phyloP scores from a whole-genome alignment of 805 yeast species.

The Pichia pseudocactophila region DNA sequence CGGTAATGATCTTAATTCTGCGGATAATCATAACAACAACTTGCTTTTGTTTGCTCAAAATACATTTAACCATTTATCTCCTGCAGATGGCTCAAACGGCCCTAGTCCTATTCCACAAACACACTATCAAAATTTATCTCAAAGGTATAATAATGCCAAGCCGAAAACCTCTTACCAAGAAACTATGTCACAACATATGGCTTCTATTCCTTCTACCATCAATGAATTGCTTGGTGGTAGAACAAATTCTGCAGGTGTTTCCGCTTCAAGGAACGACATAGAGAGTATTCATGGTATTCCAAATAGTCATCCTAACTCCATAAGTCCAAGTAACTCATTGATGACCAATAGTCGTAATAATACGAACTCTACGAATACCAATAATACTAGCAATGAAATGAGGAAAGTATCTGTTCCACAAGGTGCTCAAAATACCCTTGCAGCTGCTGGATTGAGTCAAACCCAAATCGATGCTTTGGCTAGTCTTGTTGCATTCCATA shows the following conservation, averaged over 20 bases:
- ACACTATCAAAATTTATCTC: slow-evolving; percentile 12
- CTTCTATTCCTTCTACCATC: slow-evolving; percentile 29
- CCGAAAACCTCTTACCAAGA: slow-evolving; percentile 13
- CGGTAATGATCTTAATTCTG: background rate
- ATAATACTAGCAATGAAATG: background rate
- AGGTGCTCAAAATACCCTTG: slow-evolving; percentile 57
- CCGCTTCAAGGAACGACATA: slow-evolving; percentile 22
- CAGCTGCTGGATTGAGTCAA: slow-evolving; percentile 56
- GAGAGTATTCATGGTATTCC: background rate
- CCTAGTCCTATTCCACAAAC: slow-evolving; percentile 7
- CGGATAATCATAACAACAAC: slow-evolving; percentile 2
- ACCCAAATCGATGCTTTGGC: slow-evolving; percentile 68
- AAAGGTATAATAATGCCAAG: slow-evolving; percentile 12
- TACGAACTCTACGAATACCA: background rate
- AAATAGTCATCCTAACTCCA: background rate
- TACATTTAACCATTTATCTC: slow-evolving; percentile 9
- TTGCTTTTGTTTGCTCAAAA: slow-evolving; percentile 11
- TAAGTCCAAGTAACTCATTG: slow-evolving; percentile 26
- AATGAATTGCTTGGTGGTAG: slow-evolving; percentile 12
- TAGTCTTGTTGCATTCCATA: slow-evolving; percentile 63
- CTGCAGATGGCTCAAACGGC: slow-evolving; percentile 4
- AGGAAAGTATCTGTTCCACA: slow-evolving; percentile 54
- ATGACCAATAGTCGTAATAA: slow-evolving; percentile 22
- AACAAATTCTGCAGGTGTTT: background rate
- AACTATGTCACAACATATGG: slow-evolving; percentile 8